Base-by-base conservation (phyloP, 2,329 filamentous ascomycete genomes). In the Alternaria sp. region DNA sequence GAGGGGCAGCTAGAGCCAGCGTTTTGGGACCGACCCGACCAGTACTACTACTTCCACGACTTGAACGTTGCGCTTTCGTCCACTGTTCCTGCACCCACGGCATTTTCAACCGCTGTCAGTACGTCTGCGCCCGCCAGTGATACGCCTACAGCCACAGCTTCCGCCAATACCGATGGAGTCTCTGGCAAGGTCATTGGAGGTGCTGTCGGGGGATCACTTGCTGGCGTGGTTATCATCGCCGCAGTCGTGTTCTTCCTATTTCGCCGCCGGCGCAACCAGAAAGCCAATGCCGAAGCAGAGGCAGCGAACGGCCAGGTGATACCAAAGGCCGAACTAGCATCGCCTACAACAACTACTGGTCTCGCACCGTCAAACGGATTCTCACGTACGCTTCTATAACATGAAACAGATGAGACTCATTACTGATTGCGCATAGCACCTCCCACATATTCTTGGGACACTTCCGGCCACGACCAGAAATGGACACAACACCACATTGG, bases 1-100 rank as follows among this genome's bases (percentile, higher is more conserved):
- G 49, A 54, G 2, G 69, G 54, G 0, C 65, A 75, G 57, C 69
- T 81, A 5, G 54, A 64, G 8, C 65, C 61, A 11, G 64, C 70
- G 9, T 69, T 68, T 13, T 55, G 65, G 32, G 59, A 69, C n/a
- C 62, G 67, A 12, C 57, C 62, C 2, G 71, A 64, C 7, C 59
- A 67, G 40, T 61, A 60, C 15, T 43, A 65, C 36, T 67, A 67
- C 60, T 67, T 67, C 28, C 59, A 62, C 12, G 63, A 54, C 5
- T 28, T 66, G 11, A 66, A 68, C 30, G 23, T 55, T 11, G 36
- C 43, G 5, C 43, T 55, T 19, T 55, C 52, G 5, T 55, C 52
- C 6, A 45, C 52, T 19, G 4, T 46, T 28, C 43, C 52, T 13
- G 13, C 19, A 3, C 28, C 49, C 2, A 52, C 30, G 13, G 30